Conservation (phyloP, 352 stramenopile species). For the Phytophthora idaei region DNA sequence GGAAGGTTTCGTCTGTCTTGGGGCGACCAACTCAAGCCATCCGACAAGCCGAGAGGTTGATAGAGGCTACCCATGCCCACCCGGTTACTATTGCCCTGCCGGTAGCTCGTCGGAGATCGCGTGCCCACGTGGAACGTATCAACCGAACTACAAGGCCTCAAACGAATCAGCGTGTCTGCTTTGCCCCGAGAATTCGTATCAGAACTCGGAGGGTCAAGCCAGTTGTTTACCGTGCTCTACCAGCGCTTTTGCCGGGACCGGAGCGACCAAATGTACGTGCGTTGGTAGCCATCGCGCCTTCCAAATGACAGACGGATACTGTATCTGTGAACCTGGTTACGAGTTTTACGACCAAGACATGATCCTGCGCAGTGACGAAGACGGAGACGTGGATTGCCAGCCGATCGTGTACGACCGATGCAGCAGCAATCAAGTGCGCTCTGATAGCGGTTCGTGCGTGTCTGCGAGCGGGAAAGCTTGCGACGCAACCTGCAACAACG, state of each 20-base stretch:
- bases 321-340: slow-evolving; percentile 91
- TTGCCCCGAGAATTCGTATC: slow-evolving; percentile 83
- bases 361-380: slow-evolving; percentile 78
- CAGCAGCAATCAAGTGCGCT: slow-evolving; percentile 69
- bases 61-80: slow-evolving; percentile 84
- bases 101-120: slow-evolving; percentile 56
- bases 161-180: slow-evolving; percentile 66
- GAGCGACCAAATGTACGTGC: slow-evolving; percentile 80
- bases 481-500: slow-evolving; percentile 65
- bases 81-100: slow-evolving; percentile 75
- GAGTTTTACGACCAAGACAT: slow-evolving; percentile 92
- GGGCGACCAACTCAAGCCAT: slow-evolving; percentile 59
- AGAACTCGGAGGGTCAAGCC: slow-evolving; percentile 61
- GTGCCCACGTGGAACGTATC: slow-evolving; percentile 85
- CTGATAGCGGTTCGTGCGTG: slow-evolving; percentile 73
- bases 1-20: slow-evolving; percentile 88
- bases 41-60: slow-evolving; percentile 65
- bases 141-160: slow-evolving; percentile 45
- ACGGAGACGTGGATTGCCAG: slow-evolving; percentile 91
- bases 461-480: slow-evolving; percentile 47
- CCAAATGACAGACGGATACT: slow-evolving; percentile 91
- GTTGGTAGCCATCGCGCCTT: slow-evolving; percentile 90
- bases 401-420: slow-evolving; percentile 92
- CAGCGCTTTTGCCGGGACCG: slow-evolving; percentile 60
- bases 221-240: slow-evolving; percentile 90